phyloP scores from a whole-genome alignment of 345 rosid species.

The Litchi chinensis region DNA sequence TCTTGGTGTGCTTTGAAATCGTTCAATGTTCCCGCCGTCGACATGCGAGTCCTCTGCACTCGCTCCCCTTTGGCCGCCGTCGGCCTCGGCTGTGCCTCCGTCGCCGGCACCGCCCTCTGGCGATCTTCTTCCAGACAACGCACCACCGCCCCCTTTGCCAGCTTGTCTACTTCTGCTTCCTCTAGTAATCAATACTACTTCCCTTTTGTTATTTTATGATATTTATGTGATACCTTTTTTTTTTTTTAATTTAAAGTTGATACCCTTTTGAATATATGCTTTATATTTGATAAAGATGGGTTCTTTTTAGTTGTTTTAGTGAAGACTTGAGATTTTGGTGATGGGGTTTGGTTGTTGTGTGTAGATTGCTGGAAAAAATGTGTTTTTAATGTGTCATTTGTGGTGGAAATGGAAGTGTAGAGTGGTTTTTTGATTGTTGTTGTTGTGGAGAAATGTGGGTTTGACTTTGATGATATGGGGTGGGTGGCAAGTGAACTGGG shows the following conservation, averaged over 20 bases:
- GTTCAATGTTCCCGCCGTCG: conserved; percentile 36
- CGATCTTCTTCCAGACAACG: conserved; percentile 34
- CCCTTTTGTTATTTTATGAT: background rate
- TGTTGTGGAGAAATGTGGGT: background rate
- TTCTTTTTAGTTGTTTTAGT: no score
- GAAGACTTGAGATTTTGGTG: background rate
- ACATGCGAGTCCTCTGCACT: conserved; percentile 27
- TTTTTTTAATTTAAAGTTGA: no score
- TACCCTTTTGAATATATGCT: background rate
- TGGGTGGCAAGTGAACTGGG: background rate
- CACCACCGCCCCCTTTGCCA: conserved; percentile 42
- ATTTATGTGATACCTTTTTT: background rate
- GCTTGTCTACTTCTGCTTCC: conserved; percentile 37
- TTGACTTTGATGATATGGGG: background rate
- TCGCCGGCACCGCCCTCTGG: conserved; percentile 34
- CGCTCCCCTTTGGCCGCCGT: conserved; percentile 33
- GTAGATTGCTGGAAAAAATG: background rate
- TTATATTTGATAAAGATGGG: background rate
- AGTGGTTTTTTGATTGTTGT: background rate
- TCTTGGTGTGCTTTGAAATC: conserved; percentile 46
- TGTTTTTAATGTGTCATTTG: background rate
- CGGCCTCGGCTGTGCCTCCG: conserved; percentile 44
- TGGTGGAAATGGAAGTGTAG: background rate
- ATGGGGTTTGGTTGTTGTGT: background rate
- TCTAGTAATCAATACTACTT: conserved; percentile 33